Conservation (phyloP, 441 rosid genomes). For the Croton setiger region DNA sequence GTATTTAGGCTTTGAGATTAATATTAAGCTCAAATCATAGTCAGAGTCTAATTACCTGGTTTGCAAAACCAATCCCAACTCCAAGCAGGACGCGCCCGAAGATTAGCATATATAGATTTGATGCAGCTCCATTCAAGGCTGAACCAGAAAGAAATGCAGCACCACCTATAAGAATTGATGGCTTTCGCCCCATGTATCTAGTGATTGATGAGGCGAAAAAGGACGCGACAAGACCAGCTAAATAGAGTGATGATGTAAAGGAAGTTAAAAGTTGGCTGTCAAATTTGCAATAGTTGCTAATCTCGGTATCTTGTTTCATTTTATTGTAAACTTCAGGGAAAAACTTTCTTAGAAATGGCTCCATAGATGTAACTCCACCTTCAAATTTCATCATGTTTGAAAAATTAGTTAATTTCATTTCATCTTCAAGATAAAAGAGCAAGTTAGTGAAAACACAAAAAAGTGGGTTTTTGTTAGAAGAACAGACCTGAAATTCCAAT, state of each 20-base stretch:
- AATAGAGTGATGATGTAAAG: slow-evolving; percentile 71
- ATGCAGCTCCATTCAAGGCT: slow-evolving; percentile 61
- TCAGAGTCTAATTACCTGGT: slow-evolving; percentile 40
- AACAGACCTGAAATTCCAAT: slow-evolving; percentile 61
- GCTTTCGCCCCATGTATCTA: slow-evolving; percentile 45
- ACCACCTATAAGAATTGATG: slow-evolving; percentile 62
- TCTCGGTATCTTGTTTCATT: slow-evolving; percentile 42
- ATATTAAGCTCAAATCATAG: background rate
- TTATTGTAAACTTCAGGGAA: slow-evolving; percentile 53
- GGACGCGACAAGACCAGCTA: slow-evolving; percentile 68
- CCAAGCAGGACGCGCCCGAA: slow-evolving; percentile 74
- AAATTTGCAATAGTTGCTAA: slow-evolving; percentile 55
- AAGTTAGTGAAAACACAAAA: background rate
- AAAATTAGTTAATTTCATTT: background rate
- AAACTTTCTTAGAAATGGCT: slow-evolving; percentile 61
- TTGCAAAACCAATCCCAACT: slow-evolving; percentile 79
- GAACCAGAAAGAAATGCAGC: slow-evolving; percentile 57
- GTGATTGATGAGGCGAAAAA: slow-evolving; percentile 63
- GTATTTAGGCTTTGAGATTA: background rate
- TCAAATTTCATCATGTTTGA: background rate
- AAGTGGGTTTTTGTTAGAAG: background rate
- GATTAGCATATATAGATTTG: slow-evolving; percentile 59
- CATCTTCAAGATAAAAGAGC: background rate
- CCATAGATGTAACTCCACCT: slow-evolving; percentile 88
- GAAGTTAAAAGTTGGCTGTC: slow-evolving; percentile 61